Evolutionary conservation across 257 asterid genomes (phyloP).

Genomic region (Salvia splendens): DNA sequence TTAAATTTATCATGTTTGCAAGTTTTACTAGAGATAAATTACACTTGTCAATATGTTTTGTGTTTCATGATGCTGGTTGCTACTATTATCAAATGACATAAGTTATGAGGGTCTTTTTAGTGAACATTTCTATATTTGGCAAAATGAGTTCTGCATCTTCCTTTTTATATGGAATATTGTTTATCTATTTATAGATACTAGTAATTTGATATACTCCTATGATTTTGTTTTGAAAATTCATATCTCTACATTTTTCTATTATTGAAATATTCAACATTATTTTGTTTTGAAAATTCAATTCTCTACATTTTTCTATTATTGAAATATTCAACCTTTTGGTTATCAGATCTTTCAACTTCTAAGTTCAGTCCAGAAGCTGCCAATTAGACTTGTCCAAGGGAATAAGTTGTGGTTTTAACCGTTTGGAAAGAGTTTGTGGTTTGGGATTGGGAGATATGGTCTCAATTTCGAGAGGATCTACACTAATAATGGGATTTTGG

Average conservation of each 20-base stretch:
- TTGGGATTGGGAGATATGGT: background rate
- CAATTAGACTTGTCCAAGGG: too few species aligned
- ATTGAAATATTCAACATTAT: background rate
- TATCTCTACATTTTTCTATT: too few species aligned
- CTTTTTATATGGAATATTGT: too few species aligned
- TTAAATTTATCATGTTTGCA: background rate
- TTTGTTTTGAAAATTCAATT: background rate
- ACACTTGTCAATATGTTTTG: too few species aligned
- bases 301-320: background rate
- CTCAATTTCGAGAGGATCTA: background rate
- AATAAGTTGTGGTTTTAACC: too few species aligned
- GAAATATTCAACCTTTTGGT: background rate
- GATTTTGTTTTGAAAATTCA: too few species aligned
- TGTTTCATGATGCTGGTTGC: background rate
- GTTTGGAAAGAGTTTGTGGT: background rate
- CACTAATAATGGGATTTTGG: background rate
- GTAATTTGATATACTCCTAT: too few species aligned
- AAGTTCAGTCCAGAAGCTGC: background rate
- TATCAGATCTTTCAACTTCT: background rate
- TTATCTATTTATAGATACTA: too few species aligned
- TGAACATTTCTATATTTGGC: too few species aligned
- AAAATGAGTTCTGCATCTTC: too few species aligned
- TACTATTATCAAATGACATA: background rate
- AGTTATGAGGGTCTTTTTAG: too few species aligned
- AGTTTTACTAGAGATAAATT: background rate